Percentiles rank a stretch among this genome's conserved stretches.
phyloP scores from a whole-genome alignment of 176 grass and related monocot genomes.

The Oryza longistaminata region DNA sequence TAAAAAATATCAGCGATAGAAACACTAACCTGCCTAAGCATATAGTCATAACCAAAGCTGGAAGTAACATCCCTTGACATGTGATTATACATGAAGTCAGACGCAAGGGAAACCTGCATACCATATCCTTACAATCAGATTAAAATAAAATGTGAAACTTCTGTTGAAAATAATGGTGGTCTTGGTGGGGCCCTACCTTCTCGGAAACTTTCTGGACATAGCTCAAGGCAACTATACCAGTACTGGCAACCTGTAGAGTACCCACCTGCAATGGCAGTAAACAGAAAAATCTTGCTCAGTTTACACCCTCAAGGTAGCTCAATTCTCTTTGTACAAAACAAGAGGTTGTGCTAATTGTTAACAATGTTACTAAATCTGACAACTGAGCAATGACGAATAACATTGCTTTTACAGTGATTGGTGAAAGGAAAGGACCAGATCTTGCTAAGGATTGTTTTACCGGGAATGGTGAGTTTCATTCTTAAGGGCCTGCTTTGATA shows the following conservation, averaged over 20 bases:
- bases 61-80: slow-evolving; percentile 89
- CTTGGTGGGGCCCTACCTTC: slow-evolving; percentile 58
- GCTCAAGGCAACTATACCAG: slow-evolving; percentile 91
- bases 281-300: slow-evolving; percentile 12
- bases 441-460: background rate
- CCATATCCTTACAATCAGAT: slow-evolving; percentile 22
- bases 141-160: background rate
- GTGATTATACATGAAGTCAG: slow-evolving; percentile 99
- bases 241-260: slow-evolving; percentile 93
- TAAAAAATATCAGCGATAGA: background rate
- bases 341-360: background rate
- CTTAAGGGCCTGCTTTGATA: background rate
- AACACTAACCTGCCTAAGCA: slow-evolving; percentile 84
- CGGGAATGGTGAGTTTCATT: background rate
- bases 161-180: background rate
- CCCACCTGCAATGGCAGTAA: slow-evolving; percentile 64
- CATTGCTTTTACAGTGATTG: background rate
- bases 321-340: background rate
- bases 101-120: slow-evolving; percentile 85
- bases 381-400: background rate
- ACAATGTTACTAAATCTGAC: background rate
- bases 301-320: slow-evolving; percentile 17
- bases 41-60: slow-evolving; percentile 97
- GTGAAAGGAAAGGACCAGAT: background rate
- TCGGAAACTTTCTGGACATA: slow-evolving; percentile 98